phyloP scores from a whole-genome alignment of 345 rosid species.

The Trapa incisa region DNA sequence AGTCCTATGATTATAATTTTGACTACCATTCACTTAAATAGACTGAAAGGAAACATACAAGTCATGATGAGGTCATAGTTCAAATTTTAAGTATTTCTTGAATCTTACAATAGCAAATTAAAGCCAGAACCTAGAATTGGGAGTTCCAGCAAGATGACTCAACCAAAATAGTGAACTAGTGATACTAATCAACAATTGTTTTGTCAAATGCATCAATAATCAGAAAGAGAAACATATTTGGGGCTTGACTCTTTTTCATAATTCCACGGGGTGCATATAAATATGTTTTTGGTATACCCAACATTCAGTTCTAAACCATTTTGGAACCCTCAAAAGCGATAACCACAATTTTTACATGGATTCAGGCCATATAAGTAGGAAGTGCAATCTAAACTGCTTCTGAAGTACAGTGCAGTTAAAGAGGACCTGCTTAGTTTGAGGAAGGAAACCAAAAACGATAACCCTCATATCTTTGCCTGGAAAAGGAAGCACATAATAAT shows the following conservation, averaged over 20 bases:
- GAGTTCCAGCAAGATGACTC: background rate
- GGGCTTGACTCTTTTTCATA: background rate
- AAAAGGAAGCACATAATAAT: constrained; percentile 3
- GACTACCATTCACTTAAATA: background rate
- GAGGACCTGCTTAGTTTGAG: constrained; percentile 73
- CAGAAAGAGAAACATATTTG: background rate
- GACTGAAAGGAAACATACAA: background rate
- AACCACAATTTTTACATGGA: background rate
- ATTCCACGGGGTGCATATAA: background rate
- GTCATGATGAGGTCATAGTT: background rate
- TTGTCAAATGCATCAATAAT: background rate
- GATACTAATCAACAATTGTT: no score
- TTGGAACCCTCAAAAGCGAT: background rate
- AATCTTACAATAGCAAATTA: no score
- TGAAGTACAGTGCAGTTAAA: constrained; percentile 1
- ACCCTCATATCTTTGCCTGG: constrained; percentile 97
- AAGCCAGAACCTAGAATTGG: background rate
- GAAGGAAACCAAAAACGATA: constrained; percentile 83
- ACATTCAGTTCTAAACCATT: background rate
- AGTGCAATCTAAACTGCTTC: background rate
- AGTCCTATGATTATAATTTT: background rate
- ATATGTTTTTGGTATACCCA: background rate
- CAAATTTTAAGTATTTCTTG: no score
- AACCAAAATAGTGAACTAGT: background rate
- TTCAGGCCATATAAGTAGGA: background rate